Conservation (phyloP, 345 rosid species). For the Iberis pinnata region DNA sequence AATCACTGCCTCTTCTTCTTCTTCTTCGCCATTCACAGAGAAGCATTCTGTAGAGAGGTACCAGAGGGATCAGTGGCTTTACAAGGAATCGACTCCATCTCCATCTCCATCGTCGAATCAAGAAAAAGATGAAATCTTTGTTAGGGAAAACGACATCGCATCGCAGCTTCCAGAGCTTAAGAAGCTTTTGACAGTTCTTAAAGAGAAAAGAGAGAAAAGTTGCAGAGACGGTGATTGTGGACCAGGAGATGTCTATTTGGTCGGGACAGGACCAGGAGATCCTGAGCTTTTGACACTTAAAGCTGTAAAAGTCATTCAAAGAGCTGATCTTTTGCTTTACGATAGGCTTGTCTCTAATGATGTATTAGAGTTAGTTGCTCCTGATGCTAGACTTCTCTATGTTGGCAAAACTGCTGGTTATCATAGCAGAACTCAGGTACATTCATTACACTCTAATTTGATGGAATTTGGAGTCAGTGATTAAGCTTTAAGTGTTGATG, state of each 20-base stretch:
- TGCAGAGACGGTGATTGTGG: conserved; percentile 37
- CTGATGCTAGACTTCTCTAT: conserved; percentile 74
- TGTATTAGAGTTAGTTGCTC: conserved; percentile 75
- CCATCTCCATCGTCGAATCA: conserved; percentile 6
- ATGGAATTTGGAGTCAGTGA: too few relatives aligned
- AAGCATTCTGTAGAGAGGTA: conserved; percentile 54
- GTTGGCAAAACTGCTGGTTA: conserved; percentile 98
- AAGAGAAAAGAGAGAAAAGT: conserved; percentile 49
- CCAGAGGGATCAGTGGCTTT: conserved; percentile 64
- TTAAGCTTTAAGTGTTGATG: too few relatives aligned
- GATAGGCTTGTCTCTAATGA: conserved; percentile 93
- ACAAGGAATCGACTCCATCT: conserved; percentile 27
- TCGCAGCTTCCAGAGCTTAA: conserved; percentile 84
- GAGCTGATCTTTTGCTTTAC: conserved; percentile 81
- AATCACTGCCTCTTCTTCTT: conserved; percentile 23
- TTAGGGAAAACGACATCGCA: conserved; percentile 68
- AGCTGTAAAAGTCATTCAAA: conserved; percentile 67
- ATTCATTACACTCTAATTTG: too few relatives aligned
- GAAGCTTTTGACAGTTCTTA: conserved; percentile 66
- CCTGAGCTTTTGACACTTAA: conserved; percentile 85
- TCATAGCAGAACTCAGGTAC: conserved; percentile 96
- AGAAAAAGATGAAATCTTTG: conserved; percentile 35
- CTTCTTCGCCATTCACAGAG: conserved; percentile 66
- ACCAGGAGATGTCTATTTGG: conserved; percentile 76
- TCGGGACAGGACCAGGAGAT: conserved; percentile 98